A percentile compares a stretch with the other conserved stretches of the same genome.
phyloP scores from a whole-genome alignment of 345 rosid species.

The Gossypium longicalyx region DNA sequence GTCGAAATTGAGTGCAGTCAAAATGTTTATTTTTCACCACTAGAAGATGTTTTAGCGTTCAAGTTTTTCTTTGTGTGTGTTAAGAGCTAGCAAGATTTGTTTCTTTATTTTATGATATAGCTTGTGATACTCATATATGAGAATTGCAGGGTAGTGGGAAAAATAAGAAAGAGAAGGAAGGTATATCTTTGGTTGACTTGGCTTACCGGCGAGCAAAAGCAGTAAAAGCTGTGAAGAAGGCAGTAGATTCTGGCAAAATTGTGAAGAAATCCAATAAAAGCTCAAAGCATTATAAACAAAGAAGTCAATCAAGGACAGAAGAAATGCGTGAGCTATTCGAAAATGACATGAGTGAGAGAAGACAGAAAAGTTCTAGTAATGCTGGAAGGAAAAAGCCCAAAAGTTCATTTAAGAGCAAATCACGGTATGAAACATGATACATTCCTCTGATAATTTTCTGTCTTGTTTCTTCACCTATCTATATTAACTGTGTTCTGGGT shows the following conservation, averaged over 20 bases:
- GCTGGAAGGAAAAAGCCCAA: slow-evolving; percentile 52
- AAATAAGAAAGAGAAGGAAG: slow-evolving; percentile 56
- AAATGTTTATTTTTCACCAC: neutral
- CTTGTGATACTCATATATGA: neutral
- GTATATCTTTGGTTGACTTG: slow-evolving; percentile 62
- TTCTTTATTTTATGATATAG: neutral
- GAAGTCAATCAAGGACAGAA: slow-evolving; percentile 54
- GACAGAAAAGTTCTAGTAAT: slow-evolving; percentile 42
- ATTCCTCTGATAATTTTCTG: neutral
- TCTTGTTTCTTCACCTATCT: slow-evolving; percentile 2
- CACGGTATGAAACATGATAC: slow-evolving; percentile 46
- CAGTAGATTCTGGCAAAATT: slow-evolving; percentile 62
- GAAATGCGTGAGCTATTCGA: slow-evolving; percentile 84
- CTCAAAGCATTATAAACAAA: slow-evolving; percentile 38
- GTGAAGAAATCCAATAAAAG: slow-evolving; percentile 41
- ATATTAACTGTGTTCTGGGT: neutral
- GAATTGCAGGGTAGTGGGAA: slow-evolving; percentile 43
- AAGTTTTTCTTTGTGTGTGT: neutral
- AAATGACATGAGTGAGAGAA: slow-evolving; percentile 75
- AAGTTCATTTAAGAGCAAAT: slow-evolving; percentile 88
- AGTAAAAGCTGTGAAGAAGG: slow-evolving; percentile 70
- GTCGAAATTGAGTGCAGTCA: neutral
- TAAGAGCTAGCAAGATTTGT: neutral
- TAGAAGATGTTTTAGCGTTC: neutral
- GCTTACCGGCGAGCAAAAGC: slow-evolving; percentile 90